These are phyloP conservation scores for Sicyos edulis DNA, from an alignment of 306 rosid species.

Conservation along the genomic window DNA sequence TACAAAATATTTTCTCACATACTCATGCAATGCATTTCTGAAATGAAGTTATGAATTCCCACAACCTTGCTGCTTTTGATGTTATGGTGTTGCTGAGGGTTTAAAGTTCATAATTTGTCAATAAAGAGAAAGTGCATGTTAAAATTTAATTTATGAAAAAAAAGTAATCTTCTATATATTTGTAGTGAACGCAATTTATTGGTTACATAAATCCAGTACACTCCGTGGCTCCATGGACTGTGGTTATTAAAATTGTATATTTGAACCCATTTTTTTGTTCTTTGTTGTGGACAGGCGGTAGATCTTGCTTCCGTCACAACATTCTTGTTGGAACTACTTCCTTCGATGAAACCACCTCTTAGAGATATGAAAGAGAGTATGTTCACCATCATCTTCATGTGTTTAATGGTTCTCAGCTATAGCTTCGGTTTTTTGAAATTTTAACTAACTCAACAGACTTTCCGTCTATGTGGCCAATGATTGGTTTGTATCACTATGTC, in stretches of 20 bases:
- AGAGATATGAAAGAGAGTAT: slow-evolving; percentile 46
- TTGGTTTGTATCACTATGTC: neutral
- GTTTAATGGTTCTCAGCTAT: neutral
- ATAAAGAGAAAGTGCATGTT: no score
- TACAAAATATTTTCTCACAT: neutral
- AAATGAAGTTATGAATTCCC: neutral
- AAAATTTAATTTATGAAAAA: neutral
- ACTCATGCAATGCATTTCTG: neutral
- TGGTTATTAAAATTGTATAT: neutral
- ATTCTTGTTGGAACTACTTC: slow-evolving; percentile 70
- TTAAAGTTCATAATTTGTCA: neutral
- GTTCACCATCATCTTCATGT: slow-evolving; percentile 19
- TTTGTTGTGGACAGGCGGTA: slow-evolving; percentile 50
- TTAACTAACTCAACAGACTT: neutral
- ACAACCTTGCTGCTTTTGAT: slow-evolving; percentile 7
- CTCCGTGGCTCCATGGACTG: no score
- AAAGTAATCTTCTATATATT: neutral
- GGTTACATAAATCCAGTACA: slow-evolving; percentile 2
- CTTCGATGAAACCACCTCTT: slow-evolving; percentile 48
- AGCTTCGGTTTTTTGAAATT: neutral
- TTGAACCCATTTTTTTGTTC: slow-evolving; percentile 18
- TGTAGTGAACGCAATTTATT: neutral
- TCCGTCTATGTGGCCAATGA: neutral
- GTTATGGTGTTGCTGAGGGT: slow-evolving; percentile 10
- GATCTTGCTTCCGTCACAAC: slow-evolving; percentile 81